A percentile compares a stretch with the other conserved stretches of the same genome.
Evolutionary conservation across 2,329 filamentous ascomycete species (phyloP).

Genomic region (Alternaria sp.): DNA sequence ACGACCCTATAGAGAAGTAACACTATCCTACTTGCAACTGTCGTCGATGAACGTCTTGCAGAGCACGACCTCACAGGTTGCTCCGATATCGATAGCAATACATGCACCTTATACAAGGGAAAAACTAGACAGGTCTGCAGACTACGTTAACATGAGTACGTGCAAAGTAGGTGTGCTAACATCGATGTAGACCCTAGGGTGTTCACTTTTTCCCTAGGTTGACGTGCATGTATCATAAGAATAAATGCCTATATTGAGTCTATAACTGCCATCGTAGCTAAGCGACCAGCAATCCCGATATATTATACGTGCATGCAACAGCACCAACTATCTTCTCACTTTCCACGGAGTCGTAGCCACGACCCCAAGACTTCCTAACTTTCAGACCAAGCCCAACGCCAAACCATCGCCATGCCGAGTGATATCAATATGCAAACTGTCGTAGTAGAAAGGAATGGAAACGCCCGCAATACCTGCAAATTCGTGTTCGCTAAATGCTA

Average conservation of each 20-base stretch:
- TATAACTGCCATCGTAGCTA: neutral
- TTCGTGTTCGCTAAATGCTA: neutral
- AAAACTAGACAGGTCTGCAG: no score
- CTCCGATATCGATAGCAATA: neutral
- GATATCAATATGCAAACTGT: neutral
- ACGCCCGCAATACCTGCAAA: neutral
- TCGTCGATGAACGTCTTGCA: neutral
- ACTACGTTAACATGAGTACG: no score
- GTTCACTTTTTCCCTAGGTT: no score
- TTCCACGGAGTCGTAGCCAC: neutral
- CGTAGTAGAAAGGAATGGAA: neutral
- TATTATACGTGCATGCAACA: neutral
- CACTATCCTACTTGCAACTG: neutral
- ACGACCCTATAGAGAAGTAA: neutral
- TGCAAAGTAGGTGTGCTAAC: no score
- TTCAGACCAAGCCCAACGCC: neutral
- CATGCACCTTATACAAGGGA: no score
- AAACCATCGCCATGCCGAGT: slow-evolving; percentile 3
- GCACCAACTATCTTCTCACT: neutral
- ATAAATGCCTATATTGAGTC: neutral
- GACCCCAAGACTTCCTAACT: neutral
- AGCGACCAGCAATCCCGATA: neutral
- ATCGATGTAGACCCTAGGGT: no score
- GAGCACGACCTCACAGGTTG: neutral
- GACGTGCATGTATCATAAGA: neutral